Evolutionary conservation across 2,329 filamentous ascomycete species (phyloP).

Genomic region (Trichoderma sp.): DNA sequence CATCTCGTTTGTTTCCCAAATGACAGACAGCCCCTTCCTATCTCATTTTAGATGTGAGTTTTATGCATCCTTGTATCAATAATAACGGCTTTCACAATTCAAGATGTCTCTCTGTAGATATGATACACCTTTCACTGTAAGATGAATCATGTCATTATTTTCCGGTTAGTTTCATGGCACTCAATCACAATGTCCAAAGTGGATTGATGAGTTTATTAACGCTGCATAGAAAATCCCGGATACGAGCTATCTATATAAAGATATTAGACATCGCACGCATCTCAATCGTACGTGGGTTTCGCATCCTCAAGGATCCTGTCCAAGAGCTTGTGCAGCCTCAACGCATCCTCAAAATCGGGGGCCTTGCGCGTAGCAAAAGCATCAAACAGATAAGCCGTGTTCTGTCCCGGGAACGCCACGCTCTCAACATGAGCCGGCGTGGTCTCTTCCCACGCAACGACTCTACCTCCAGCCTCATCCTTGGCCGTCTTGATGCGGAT

Average conservation of each 20-base stretch:
- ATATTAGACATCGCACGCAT: neutral
- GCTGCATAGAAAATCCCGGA: neutral
- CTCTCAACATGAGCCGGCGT: constrained; percentile 84
- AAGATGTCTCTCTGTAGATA: neutral
- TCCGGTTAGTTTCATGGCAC: neutral
- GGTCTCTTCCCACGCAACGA: constrained; percentile 12
- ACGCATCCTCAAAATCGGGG: constrained; percentile 22
- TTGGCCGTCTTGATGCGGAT: constrained; percentile 23
- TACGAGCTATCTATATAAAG: neutral
- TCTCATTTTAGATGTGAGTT: no score
- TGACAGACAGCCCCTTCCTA: no score
- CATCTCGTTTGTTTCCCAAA: no score
- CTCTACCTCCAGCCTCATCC: constrained; percentile 36
- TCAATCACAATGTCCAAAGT: neutral
- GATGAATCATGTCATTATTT: neutral
- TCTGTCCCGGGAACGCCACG: constrained; percentile 55
- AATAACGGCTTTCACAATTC: neutral
- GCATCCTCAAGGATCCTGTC: constrained; percentile 24
- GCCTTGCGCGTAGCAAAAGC: constrained; percentile 16
- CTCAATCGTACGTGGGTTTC: neutral
- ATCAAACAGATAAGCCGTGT: constrained; percentile 22
- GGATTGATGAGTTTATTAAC: neutral
- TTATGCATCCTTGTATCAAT: no score
- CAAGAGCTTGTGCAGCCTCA: constrained; percentile 24
- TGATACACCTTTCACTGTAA: neutral